Evolutionary conservation across 306 rosid genomes (phyloP).

Genomic region (Mimosa bimucronata): DNA sequence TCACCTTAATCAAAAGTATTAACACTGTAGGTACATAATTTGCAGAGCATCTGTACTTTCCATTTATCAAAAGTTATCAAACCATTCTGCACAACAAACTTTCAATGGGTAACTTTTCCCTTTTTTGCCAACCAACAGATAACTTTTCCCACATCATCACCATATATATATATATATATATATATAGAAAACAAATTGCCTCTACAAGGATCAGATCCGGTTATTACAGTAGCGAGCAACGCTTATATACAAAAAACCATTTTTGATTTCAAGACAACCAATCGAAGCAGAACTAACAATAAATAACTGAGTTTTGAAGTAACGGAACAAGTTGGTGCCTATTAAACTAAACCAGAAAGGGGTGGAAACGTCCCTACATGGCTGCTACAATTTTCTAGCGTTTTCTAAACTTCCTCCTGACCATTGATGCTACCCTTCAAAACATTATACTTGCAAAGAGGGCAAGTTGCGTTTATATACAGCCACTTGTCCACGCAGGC

Average conservation of each 20-base stretch:
- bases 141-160: too few relatives aligned
- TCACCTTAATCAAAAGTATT: too few relatives aligned
- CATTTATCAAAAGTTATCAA: too few relatives aligned
- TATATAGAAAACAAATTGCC: slow-evolving; percentile 20
- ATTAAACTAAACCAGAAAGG: slow-evolving; percentile 38
- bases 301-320: slow-evolving; percentile 32
- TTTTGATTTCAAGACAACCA: not conserved
- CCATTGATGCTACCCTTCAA: slow-evolving; percentile 67
- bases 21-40: too few relatives aligned
- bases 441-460: slow-evolving; percentile 93
- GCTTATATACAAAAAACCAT: slow-evolving; percentile 40
- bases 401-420: slow-evolving; percentile 68
- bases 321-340: slow-evolving; percentile 43
- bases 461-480: slow-evolving; percentile 88
- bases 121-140: too few relatives aligned
- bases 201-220: slow-evolving; percentile 21
- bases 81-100: too few relatives aligned
- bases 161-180: too few relatives aligned
- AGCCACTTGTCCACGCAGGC: slow-evolving; percentile 96
- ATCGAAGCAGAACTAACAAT: slow-evolving; percentile 27
- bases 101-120: too few relatives aligned
- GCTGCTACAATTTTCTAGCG: slow-evolving; percentile 30
- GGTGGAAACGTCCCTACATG: slow-evolving; percentile 28
- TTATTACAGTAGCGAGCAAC: slow-evolving; percentile 27
- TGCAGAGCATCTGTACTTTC: too few relatives aligned